Percentiles rank a stretch among this genome's conserved stretches.
These are phyloP conservation scores for Thermothielavioides terrestris DNA, from an alignment of 495 filamentous ascomycete genomes.

Conservation along the genomic window DNA sequence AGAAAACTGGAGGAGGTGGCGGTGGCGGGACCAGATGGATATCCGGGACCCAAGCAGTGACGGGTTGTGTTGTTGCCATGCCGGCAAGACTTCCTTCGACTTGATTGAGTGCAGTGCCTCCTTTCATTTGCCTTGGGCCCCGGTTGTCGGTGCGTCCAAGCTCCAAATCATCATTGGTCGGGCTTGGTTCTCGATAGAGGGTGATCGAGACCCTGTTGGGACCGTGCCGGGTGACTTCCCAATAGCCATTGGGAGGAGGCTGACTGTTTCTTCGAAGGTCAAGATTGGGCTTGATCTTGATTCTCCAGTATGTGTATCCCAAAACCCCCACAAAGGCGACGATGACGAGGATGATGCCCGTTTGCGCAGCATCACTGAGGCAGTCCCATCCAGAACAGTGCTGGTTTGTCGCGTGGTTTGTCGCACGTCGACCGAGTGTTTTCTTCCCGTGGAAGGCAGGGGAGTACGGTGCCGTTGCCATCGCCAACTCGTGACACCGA, in stretches of 20 bases:
- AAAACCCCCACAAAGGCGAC: neutral
- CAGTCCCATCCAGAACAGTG: conserved; percentile 16
- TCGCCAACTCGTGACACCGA: too few species aligned
- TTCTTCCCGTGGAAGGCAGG: too few species aligned
- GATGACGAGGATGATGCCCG: conserved; percentile 13
- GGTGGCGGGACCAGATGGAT: conserved; percentile 2
- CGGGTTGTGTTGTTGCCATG: neutral
- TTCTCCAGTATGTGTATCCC: conserved; percentile 2
- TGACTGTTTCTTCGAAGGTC: neutral
- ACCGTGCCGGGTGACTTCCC: neutral
- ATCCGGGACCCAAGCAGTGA: neutral
- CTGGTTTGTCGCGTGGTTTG: neutral
- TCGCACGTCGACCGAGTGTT: neutral
- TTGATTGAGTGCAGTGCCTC: neutral
- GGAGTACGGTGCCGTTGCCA: too few species aligned
- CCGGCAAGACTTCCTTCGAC: neutral
- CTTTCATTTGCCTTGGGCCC: neutral
- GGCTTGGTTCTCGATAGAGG: conserved; percentile 1
- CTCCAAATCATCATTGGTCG: neutral
- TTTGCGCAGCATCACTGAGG: conserved; percentile 8
- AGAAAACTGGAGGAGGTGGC: neutral
- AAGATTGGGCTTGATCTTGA: neutral
- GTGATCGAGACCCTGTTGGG: conserved; percentile 5
- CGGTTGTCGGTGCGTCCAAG: neutral
- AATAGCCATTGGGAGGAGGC: neutral